Conservation (phyloP, 139 green algal genomes). For the Nannochloris sp. region DNA sequence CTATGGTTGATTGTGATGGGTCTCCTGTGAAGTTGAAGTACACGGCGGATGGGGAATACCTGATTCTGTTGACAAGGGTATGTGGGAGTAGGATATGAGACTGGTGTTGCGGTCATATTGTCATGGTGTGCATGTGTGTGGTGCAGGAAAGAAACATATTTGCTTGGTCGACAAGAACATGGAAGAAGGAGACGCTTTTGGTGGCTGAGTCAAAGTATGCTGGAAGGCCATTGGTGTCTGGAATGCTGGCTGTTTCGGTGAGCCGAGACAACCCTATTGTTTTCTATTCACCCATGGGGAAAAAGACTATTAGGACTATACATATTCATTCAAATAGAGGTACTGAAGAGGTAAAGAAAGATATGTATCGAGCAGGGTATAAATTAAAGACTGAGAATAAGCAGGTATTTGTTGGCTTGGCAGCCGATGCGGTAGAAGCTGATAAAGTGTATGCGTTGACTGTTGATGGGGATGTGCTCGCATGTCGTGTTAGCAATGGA, state of each 20-base stretch:
- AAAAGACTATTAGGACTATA: slow-evolving; percentile 25
- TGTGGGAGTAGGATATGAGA: slow-evolving; percentile 1
- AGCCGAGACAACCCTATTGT: slow-evolving; percentile 15
- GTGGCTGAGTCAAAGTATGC: slow-evolving; percentile 20
- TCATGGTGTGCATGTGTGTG: not conserved
- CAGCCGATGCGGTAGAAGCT: slow-evolving; percentile 15
- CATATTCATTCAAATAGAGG: slow-evolving; percentile 5
- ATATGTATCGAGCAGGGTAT: slow-evolving; percentile 13
- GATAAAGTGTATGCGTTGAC: slow-evolving; percentile 15
- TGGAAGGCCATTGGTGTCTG: slow-evolving; percentile 14
- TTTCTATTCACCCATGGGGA: slow-evolving; percentile 25
- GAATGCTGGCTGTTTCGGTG: slow-evolving; percentile 20
- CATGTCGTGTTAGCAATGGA: slow-evolving; percentile 14
- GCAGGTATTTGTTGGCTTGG: slow-evolving; percentile 27
- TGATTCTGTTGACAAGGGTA: slow-evolving; percentile 24
- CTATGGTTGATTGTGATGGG: slow-evolving; percentile 18
- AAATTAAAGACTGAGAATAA: slow-evolving; percentile 38
- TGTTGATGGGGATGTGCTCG: slow-evolving; percentile 15
- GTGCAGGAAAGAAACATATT: slow-evolving; percentile 24
- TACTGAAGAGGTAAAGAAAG: slow-evolving; percentile 12
- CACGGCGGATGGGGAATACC: slow-evolving; percentile 8
- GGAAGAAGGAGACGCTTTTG: slow-evolving; percentile 17
- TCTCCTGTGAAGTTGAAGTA: slow-evolving; percentile 21
- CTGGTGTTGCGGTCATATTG: not conserved
- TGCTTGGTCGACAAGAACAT: slow-evolving; percentile 17